Evolutionary conservation across 129 eudicot species (phyloP).

Genomic region (Chrysanthemum lavandulifolium): DNA sequence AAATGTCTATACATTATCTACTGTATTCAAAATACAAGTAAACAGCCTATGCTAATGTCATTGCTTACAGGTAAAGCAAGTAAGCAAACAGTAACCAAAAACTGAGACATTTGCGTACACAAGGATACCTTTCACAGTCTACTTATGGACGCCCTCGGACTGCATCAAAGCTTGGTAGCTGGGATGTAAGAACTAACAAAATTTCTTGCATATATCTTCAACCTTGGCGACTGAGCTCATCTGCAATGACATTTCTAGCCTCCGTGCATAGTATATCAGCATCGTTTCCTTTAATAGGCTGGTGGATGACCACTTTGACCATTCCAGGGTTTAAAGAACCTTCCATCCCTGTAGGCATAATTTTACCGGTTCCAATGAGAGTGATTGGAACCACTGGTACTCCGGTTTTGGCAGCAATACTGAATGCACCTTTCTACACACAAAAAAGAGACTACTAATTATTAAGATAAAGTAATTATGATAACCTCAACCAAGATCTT

Average conservation of each 20-base stretch:
- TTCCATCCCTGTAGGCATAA: conserved; percentile 92
- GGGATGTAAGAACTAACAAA: conserved; percentile 16
- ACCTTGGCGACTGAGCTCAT: conserved; percentile 51
- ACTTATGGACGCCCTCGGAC: neutral
- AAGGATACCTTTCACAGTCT: neutral
- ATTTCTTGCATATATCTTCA: conserved; percentile 17
- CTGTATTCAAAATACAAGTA: no score
- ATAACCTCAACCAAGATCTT: conserved; percentile 4
- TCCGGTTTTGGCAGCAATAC: conserved; percentile 82
- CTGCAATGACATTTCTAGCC: conserved; percentile 60
- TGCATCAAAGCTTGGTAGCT: neutral
- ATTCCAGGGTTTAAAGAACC: conserved; percentile 55
- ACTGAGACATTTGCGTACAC: conserved; percentile 1
- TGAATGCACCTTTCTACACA: conserved; percentile 95
- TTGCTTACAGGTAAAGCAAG: neutral
- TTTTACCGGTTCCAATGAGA: conserved; percentile 82
- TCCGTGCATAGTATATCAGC: conserved; percentile 56
- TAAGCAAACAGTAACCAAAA: conserved; percentile 10
- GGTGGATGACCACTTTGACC: conserved; percentile 78
- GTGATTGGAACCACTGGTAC: conserved; percentile 90
- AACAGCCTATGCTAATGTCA: no score
- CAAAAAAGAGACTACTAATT: neutral
- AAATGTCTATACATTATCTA: conserved; percentile 6
- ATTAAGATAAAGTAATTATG: neutral
- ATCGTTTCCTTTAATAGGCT: conserved; percentile 53